A percentile compares a stretch with the other conserved stretches of the same genome.
Evolutionary conservation across 2,329 filamentous ascomycete genomes (phyloP).

Genomic region (Alternaria gaisen): DNA sequence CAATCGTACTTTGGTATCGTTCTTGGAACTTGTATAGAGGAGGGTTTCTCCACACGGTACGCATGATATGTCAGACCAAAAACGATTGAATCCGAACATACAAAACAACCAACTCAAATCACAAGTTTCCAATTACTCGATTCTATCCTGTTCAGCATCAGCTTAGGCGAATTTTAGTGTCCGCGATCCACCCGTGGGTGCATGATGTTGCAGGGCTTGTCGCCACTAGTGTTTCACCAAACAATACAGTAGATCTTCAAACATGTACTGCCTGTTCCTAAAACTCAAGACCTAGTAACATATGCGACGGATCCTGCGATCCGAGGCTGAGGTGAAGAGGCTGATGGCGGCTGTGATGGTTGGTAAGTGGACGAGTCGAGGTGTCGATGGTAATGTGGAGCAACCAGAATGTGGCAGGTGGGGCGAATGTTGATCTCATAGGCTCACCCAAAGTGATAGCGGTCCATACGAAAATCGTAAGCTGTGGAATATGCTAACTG

Average conservation of each 20-base stretch:
- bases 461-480: neutral
- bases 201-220: conserved; percentile 26
- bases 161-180: neutral
- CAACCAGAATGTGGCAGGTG: conserved; percentile 7
- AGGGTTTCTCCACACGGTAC: neutral
- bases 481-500: no score
- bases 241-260: conserved; percentile 31
- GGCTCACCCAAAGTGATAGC: neutral
- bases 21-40: neutral
- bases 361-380: conserved; percentile 11
- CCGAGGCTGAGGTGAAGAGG: neutral
- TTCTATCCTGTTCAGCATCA: neutral
- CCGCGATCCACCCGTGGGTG: conserved; percentile 4
- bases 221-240: conserved; percentile 37
- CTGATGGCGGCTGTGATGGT: neutral
- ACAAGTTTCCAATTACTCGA: neutral
- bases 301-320: conserved; percentile 4
- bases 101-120: conserved; percentile 15
- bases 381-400: conserved; percentile 3
- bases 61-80: conserved; percentile 1
- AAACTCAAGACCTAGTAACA: conserved; percentile 4
- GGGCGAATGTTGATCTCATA: neutral
- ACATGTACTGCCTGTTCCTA: conserved; percentile 21
- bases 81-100: neutral
- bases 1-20: neutral